phyloP scores from a whole-genome alignment of 1,284 basidiomycete genomes.

The Leucoagaricus sp. region DNA sequence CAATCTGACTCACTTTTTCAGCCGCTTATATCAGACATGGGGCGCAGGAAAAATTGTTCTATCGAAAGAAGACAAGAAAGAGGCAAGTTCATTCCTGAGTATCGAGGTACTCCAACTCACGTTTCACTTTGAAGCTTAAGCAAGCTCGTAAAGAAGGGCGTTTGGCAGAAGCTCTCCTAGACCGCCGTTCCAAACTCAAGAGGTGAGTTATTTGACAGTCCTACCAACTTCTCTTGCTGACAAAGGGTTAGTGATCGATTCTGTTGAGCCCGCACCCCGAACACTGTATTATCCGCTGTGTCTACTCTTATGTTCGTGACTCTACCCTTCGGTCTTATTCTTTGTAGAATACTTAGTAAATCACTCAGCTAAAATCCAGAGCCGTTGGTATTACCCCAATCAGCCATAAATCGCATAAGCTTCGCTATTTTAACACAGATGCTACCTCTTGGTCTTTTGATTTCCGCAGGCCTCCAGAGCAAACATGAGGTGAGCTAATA shows the following conservation, averaged over 20 bases:
- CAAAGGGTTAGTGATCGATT: conserved; percentile 56
- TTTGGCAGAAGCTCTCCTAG: conserved; percentile 85
- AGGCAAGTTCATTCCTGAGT: conserved; percentile 45
- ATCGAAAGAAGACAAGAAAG: conserved; percentile 71
- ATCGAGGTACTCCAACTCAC: conserved; percentile 12
- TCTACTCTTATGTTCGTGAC: background rate
- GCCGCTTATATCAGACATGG: conserved; percentile 84
- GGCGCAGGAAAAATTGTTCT: conserved; percentile 78
- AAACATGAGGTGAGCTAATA: conserved; percentile 1
- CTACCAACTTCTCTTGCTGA: conserved; percentile 16
- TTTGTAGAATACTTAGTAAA: background rate
- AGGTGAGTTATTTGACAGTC: conserved; percentile 57
- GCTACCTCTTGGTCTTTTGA: background rate
- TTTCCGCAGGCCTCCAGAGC: background rate
- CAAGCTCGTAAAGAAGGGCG: conserved; percentile 86
- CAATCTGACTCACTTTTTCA: conserved; percentile 32
- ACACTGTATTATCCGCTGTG: background rate
- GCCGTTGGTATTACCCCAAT: no score
- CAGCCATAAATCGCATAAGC: no score
- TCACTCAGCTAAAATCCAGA: no score
- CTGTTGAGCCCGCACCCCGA: conserved; percentile 41
- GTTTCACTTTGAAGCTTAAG: conserved; percentile 60
- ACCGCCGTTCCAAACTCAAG: conserved; percentile 88
- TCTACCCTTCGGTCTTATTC: background rate
- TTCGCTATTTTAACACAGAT: background rate